A percentile compares a stretch with the other conserved stretches of the same genome.
Evolutionary conservation across 305 asterid genomes (phyloP).

Genomic region (Fraxinus ornus): DNA sequence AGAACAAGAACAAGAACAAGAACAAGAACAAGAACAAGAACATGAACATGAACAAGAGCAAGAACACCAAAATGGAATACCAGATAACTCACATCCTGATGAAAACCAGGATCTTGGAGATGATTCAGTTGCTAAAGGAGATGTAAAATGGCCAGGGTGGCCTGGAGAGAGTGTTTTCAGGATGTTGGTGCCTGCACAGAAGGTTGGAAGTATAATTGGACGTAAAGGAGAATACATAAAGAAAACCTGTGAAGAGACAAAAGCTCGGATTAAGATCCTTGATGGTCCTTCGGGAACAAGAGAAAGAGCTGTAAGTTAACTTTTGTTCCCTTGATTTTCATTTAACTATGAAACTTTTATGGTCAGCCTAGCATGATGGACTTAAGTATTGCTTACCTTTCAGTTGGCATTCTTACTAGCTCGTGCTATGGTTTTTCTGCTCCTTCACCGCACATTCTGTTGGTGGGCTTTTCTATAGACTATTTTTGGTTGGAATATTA

Average conservation of each 20-base stretch:
- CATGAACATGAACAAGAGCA: conserved; percentile 28
- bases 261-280: conserved; percentile 87
- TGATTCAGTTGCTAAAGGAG: conserved; percentile 41
- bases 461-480: conserved; percentile 4
- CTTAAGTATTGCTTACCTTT: not conserved
- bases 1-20: conserved; percentile 20
- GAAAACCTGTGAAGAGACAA: conserved; percentile 85
- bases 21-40: conserved; percentile 15
- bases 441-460: conserved; percentile 8
- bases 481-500: not conserved
- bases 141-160: conserved; percentile 97
- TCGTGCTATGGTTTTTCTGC: not conserved
- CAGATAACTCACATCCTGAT: conserved; percentile 37
- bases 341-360: conserved; percentile 5
- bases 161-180: conserved; percentile 92
- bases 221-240: conserved; percentile 91
- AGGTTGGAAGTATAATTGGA: conserved; percentile 93
- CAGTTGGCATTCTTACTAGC: not conserved
- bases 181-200: conserved; percentile 84
- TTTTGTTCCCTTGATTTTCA: conserved; percentile 16
- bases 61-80: conserved; percentile 32
- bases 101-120: conserved; percentile 38
- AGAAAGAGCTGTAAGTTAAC: conserved; percentile 87
- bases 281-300: conserved; percentile 94
- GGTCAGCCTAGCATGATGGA: conserved; percentile 22